Conservation (phyloP, 371 early-diverging fungal species). For the Entomophthora muscae region DNA sequence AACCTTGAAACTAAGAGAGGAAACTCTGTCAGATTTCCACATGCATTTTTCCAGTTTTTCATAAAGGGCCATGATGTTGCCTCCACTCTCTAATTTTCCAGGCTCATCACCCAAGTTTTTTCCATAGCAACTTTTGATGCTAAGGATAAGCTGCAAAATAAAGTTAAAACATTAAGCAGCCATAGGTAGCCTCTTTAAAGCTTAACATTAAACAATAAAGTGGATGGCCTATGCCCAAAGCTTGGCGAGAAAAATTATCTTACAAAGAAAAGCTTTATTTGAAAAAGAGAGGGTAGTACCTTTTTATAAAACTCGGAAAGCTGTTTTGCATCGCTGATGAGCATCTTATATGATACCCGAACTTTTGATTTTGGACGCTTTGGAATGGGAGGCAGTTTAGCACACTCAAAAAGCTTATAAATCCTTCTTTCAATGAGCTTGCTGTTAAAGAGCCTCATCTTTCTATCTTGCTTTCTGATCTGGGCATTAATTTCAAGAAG, state of each 20-base stretch:
- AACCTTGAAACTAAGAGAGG: background rate
- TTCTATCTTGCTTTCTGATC: background rate
- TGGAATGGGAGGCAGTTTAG: background rate
- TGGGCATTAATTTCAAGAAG: background rate
- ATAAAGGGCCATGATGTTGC: too few species aligned
- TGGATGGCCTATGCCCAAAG: too few species aligned
- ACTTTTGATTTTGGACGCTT: background rate
- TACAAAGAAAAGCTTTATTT: too few species aligned
- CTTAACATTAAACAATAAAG: too few species aligned
- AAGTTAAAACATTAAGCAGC: too few species aligned
- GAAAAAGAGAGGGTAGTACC: too few species aligned
- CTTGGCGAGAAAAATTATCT: too few species aligned
- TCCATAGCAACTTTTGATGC: too few species aligned
- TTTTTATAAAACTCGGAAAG: background rate
- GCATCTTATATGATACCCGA: background rate
- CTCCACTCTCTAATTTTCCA: too few species aligned
- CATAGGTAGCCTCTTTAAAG: too few species aligned
- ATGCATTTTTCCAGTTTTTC: background rate
- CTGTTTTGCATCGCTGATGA: background rate
- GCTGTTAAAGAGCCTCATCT: background rate
- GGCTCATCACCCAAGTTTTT: too few species aligned
- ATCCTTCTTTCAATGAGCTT: background rate
- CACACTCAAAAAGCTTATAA: background rate
- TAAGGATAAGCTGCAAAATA: too few species aligned
- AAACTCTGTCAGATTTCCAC: background rate